These are phyloP conservation scores for Carex cristatella DNA, from an alignment of 176 grass and related monocot genomes.

Conservation along the genomic window DNA sequence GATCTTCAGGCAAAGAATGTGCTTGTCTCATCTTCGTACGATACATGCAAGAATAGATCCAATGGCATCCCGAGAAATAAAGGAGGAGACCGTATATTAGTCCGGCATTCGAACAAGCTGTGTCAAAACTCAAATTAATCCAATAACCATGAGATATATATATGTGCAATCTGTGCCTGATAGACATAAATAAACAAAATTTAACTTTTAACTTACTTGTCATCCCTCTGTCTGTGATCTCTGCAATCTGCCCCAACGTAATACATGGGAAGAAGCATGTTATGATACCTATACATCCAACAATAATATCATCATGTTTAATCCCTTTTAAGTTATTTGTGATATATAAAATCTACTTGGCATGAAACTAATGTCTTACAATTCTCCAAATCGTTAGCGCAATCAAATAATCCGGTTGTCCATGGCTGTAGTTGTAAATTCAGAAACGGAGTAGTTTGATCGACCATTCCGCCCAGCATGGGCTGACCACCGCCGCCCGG, in stretches of 20 bases:
- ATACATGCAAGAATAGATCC: conserved; percentile 54
- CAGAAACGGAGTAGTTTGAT: neutral
- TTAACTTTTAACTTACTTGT: conserved; percentile 23
- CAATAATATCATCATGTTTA: neutral
- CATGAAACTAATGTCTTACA: conserved; percentile 28
- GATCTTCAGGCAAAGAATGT: conserved; percentile 36
- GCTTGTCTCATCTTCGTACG: conserved; percentile 39
- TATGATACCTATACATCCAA: conserved; percentile 35
- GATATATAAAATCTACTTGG: neutral
- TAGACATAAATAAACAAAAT: neutral
- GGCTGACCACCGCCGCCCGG: neutral
- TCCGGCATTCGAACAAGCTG: conserved; percentile 41
- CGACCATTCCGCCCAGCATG: neutral
- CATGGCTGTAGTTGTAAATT: conserved; percentile 13
- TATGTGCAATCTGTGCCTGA: neutral
- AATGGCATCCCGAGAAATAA: neutral
- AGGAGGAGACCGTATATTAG: conserved; percentile 28
- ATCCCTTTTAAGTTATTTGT: neutral
- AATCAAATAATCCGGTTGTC: conserved; percentile 53
- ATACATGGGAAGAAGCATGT: conserved; percentile 53
- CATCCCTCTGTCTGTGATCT: conserved; percentile 35
- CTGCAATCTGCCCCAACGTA: conserved; percentile 53
- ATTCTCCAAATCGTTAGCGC: conserved; percentile 36
- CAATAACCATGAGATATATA: neutral
- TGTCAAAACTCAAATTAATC: neutral